Evolutionary conservation across 805 yeast genomes (phyloP).

Genomic region (Torulaspora microellipsoides): DNA sequence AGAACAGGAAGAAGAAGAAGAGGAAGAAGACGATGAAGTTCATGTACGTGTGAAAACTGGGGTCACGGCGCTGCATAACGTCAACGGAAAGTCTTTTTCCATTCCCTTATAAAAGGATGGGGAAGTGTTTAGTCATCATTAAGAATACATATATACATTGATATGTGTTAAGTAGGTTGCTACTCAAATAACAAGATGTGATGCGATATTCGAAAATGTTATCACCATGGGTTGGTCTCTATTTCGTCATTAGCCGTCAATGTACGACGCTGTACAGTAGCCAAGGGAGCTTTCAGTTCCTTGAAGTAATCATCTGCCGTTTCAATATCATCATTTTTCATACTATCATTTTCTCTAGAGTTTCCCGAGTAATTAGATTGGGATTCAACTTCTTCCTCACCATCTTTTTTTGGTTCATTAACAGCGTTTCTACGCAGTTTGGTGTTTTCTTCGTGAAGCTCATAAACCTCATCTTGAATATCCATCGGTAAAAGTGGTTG

Average conservation of each 20-base stretch:
- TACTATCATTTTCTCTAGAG: conserved; percentile 13
- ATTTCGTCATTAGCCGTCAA: conserved; percentile 52
- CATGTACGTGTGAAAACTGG: conserved; percentile 43
- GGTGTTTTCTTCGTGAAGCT: conserved; percentile 46
- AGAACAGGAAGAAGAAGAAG: neutral
- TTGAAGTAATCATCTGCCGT: conserved; percentile 52
- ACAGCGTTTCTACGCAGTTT: conserved; percentile 25
- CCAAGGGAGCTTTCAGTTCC: conserved; percentile 72
- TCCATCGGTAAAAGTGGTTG: conserved; percentile 72
- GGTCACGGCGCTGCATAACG: conserved; percentile 39
- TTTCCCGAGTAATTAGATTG: conserved; percentile 12
- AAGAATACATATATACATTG: conserved; percentile 1
- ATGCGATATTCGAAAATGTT: neutral
- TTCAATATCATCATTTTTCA: conserved; percentile 39
- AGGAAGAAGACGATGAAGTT: conserved; percentile 29
- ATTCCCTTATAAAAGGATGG: conserved; percentile 19
- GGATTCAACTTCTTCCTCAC: conserved; percentile 11
- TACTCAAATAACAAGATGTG: neutral
- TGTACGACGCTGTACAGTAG: conserved; percentile 28
- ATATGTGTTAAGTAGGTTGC: neutral
- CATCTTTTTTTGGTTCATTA: conserved; percentile 7
- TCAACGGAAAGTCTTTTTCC: conserved; percentile 33
- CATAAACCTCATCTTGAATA: conserved; percentile 68
- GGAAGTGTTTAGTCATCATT: too few species aligned
- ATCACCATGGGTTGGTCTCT: conserved; percentile 63